phyloP scores from a whole-genome alignment of 768 basidiomycete species.

The Rhodocollybia butyracea region DNA sequence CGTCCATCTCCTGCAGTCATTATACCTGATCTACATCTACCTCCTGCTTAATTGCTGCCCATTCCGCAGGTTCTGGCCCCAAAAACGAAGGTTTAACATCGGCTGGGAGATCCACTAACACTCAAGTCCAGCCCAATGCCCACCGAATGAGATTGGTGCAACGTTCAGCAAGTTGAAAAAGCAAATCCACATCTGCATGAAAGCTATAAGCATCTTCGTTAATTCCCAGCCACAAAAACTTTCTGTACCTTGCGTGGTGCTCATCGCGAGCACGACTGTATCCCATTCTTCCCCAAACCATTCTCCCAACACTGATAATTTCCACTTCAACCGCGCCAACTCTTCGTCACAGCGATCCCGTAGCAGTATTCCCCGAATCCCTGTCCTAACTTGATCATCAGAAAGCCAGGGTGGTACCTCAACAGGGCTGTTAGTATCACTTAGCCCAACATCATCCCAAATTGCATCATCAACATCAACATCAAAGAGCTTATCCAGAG shows the following conservation, averaged over 20 bases:
- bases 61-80: not conserved
- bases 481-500: constrained; percentile 18
- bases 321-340: constrained; percentile 5
- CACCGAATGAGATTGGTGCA: not conserved
- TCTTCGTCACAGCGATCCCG: constrained; percentile 18
- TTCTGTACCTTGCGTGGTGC: not conserved
- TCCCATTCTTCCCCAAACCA: constrained; percentile 12
- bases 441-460: constrained; percentile 30
- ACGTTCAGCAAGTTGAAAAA: not conserved
- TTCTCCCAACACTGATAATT: constrained; percentile 13
- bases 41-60: not conserved
- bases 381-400: constrained; percentile 20
- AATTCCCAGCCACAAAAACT: not conserved
- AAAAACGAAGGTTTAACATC: not conserved
- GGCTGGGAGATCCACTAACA: not conserved
- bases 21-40: not conserved
- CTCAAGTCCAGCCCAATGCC: constrained; percentile 1
- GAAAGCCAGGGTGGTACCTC: constrained; percentile 22
- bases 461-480: constrained; percentile 35
- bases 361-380: constrained; percentile 26
- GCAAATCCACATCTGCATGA: not conserved
- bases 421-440: not conserved
- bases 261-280: not conserved
- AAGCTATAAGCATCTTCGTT: not conserved
- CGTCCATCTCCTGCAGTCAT: not conserved